Evolutionary conservation across 2,329 filamentous ascomycete species (phyloP).

Genomic region (Monilinia fructicola): DNA sequence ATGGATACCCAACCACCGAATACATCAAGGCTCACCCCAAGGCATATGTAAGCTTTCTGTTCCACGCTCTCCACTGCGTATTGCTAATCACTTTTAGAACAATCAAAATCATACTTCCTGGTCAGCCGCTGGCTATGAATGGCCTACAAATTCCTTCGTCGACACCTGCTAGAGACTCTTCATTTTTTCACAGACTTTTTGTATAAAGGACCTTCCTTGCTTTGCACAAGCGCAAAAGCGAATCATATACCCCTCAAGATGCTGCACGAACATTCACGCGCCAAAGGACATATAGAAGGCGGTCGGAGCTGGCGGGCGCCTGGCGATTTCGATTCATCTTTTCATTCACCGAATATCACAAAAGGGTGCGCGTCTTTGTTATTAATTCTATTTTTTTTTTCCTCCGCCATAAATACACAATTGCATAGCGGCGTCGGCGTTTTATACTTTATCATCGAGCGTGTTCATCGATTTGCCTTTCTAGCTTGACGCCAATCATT

Average conservation of each 20-base stretch:
- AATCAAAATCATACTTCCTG: slow-evolving; percentile 66
- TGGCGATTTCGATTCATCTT: slow-evolving; percentile 20
- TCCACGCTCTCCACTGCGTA: neutral
- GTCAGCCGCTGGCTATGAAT: slow-evolving; percentile 52
- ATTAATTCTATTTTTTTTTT: slow-evolving; percentile 19
- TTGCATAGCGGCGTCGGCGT: slow-evolving; percentile 27
- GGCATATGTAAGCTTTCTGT: slow-evolving; percentile 52
- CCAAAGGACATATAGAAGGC: slow-evolving; percentile 26
- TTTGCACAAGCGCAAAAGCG: slow-evolving; percentile 22
- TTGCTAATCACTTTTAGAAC: slow-evolving; percentile 35
- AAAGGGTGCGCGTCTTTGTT: slow-evolving; percentile 16
- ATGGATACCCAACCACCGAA: slow-evolving; percentile 63
- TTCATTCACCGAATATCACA: slow-evolving; percentile 17
- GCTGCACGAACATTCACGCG: slow-evolving; percentile 22
- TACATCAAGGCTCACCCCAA: slow-evolving; percentile 64
- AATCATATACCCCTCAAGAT: slow-evolving; percentile 23
- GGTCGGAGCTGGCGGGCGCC: slow-evolving; percentile 20
- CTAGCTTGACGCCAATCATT: slow-evolving; percentile 1
- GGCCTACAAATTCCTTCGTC: slow-evolving; percentile 63
- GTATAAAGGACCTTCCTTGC: slow-evolving; percentile 30
- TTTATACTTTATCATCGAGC: slow-evolving; percentile 11
- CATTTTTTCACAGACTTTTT: slow-evolving; percentile 23
- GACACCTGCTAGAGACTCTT: slow-evolving; percentile 48
- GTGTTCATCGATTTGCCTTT: slow-evolving; percentile 12
- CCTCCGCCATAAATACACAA: slow-evolving; percentile 19